Evolutionary conservation across 768 basidiomycete genomes (phyloP).

Genomic region (Termitomyces sp.): DNA sequence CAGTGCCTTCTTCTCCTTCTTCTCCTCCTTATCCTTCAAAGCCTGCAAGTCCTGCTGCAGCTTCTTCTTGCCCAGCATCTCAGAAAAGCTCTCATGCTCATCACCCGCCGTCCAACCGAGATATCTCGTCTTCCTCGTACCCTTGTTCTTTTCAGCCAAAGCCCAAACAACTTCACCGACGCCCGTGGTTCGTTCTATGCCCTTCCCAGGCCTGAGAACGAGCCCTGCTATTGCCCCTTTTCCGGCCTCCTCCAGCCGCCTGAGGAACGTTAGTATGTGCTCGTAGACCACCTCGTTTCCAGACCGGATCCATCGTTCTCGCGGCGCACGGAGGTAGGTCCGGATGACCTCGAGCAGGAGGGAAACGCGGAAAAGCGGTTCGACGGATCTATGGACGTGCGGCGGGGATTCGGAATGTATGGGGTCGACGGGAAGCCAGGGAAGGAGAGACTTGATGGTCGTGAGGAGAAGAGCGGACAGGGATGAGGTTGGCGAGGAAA

Average conservation of each 20-base stretch:
- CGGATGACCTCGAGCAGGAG: conserved; percentile 8
- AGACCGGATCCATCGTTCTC: neutral
- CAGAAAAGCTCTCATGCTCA: neutral
- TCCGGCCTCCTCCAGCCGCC: neutral
- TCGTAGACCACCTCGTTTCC: neutral
- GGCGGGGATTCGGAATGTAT: neutral
- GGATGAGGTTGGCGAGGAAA: neutral
- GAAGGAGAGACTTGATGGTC: neutral
- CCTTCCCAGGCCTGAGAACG: neutral
- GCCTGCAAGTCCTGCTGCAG: neutral
- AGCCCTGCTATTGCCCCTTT: neutral
- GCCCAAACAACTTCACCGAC: conserved; percentile 1
- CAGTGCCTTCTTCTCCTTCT: neutral
- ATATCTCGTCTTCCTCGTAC: neutral
- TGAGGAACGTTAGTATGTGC: neutral
- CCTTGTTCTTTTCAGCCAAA: neutral
- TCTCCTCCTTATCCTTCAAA: neutral
- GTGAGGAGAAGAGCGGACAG: neutral
- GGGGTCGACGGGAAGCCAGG: conserved; percentile 4
- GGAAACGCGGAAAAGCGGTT: neutral
- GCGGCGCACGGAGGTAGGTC: neutral
- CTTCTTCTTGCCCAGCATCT: neutral
- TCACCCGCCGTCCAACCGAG: neutral
- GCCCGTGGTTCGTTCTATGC: neutral
- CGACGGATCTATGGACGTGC: neutral